A percentile compares a stretch with the other conserved stretches of the same genome.
Evolutionary conservation across 345 rosid genomes (phyloP).

Genomic region (Salix brachista): DNA sequence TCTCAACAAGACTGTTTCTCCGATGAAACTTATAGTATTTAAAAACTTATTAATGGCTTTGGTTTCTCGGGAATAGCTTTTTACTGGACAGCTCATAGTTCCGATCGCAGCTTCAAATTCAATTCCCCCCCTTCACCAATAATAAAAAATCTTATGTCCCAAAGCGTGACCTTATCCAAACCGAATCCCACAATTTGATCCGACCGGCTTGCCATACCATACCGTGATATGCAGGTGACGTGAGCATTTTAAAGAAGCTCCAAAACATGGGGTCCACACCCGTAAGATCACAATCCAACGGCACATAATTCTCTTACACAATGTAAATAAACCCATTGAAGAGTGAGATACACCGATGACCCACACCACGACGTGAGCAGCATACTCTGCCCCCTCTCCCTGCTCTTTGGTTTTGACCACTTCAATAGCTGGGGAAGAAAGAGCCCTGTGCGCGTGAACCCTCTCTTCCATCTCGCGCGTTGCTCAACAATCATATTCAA

Average conservation of each 20-base stretch:
- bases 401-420: not conserved
- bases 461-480: not conserved
- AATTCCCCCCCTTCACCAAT: too few relatives aligned
- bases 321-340: not conserved
- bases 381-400: not conserved
- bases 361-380: constrained; percentile 7
- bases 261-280: not conserved
- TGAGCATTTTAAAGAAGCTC: too few relatives aligned
- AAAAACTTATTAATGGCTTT: fast-evolving
- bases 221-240: not conserved
- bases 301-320: not conserved
- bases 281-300: constrained; percentile 1
- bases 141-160: too few relatives aligned
- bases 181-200: too few relatives aligned
- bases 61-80: too few relatives aligned
- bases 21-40: fast-evolving
- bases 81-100: too few relatives aligned
- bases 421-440: too few relatives aligned
- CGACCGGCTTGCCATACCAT: too few relatives aligned
- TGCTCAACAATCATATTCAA: not conserved
- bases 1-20: constrained; percentile 34
- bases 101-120: too few relatives aligned
- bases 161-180: too few relatives aligned
- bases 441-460: constrained; percentile 5
- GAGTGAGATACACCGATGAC: not conserved